Conservation (phyloP, 352 stramenopile species). For the Saprolegnia parasitica region DNA sequence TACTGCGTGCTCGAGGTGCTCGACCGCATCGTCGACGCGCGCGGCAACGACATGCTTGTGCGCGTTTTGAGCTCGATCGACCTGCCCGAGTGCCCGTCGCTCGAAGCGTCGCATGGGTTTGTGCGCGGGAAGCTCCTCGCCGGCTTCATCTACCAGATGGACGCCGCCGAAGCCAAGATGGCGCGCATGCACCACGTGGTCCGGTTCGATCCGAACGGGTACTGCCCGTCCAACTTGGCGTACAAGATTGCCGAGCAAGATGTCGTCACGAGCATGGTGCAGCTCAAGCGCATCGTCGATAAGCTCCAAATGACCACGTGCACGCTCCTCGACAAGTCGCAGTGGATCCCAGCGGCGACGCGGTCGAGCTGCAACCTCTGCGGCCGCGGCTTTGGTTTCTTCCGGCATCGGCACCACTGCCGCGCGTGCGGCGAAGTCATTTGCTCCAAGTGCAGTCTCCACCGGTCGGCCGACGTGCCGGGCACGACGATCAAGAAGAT, state of each 20-base stretch:
- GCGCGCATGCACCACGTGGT: slow-evolving; percentile 75
- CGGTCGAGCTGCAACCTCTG: slow-evolving; percentile 71
- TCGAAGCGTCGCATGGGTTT: slow-evolving; percentile 81
- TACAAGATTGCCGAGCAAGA: slow-evolving; percentile 82
- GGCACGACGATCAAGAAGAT: slow-evolving; percentile 78
- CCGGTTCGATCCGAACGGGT: slow-evolving; percentile 65
- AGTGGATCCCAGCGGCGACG: slow-evolving; percentile 76
- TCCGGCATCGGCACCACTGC: slow-evolving; percentile 80
- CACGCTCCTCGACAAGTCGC: slow-evolving; percentile 75
- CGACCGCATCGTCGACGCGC: slow-evolving; percentile 78
- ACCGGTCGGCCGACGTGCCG: slow-evolving; percentile 74
- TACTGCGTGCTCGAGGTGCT: slow-evolving; percentile 83
- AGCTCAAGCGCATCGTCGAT: slow-evolving; percentile 75
- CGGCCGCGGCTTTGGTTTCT: slow-evolving; percentile 62
- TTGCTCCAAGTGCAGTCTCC: slow-evolving; percentile 81
- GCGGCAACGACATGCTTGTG: slow-evolving; percentile 82
- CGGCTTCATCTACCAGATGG: slow-evolving; percentile 71
- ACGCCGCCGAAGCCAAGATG: slow-evolving; percentile 61
- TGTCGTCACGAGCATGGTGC: slow-evolving; percentile 67
- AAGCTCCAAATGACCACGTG: slow-evolving; percentile 84
- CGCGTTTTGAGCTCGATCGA: slow-evolving; percentile 79
- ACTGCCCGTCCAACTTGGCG: slow-evolving; percentile 74
- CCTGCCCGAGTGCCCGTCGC: slow-evolving; percentile 68
- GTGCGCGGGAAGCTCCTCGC: slow-evolving; percentile 77
- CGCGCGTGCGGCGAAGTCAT: slow-evolving; percentile 86